These are phyloP conservation scores for Naegleria lovaniensis DNA, from an alignment of 208 protist species.

Conservation along the genomic window DNA sequence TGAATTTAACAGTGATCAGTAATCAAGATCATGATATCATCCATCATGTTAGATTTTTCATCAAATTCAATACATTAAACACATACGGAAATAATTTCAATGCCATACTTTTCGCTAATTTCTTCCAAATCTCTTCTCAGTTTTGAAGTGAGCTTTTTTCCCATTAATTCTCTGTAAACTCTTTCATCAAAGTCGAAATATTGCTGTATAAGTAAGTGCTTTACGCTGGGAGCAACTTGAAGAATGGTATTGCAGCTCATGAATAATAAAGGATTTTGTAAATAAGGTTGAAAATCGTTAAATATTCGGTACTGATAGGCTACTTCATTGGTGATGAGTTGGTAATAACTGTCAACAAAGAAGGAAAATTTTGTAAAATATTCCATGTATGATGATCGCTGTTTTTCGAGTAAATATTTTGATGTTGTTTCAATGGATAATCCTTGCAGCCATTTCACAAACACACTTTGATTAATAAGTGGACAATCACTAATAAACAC, in stretches of 20 bases:
- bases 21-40: too few relatives aligned
- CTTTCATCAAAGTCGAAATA: constrained; percentile 18
- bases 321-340: not conserved
- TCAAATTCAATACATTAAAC: too few relatives aligned
- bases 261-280: not conserved
- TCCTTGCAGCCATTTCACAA: not conserved
- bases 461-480: constrained; percentile 4
- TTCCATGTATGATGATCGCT: not conserved
- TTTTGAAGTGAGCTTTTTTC: constrained; percentile 13
- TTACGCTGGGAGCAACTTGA: not conserved
- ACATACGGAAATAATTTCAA: not conserved
- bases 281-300: not conserved
- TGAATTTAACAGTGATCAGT: too few relatives aligned
- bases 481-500: not conserved
- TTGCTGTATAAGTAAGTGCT: not conserved
- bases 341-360: not conserved
- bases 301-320: constrained; percentile 14
- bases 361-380: not conserved
- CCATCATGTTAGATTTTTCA: too few relatives aligned
- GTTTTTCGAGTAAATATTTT: not conserved
- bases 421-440: not conserved
- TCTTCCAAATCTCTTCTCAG: constrained; percentile 17
- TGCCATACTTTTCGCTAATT: not conserved
- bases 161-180: constrained; percentile 20
- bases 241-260: not conserved